Evolutionary conservation across 495 filamentous ascomycete species (phyloP).

Genomic region (Apodospora peruviana): DNA sequence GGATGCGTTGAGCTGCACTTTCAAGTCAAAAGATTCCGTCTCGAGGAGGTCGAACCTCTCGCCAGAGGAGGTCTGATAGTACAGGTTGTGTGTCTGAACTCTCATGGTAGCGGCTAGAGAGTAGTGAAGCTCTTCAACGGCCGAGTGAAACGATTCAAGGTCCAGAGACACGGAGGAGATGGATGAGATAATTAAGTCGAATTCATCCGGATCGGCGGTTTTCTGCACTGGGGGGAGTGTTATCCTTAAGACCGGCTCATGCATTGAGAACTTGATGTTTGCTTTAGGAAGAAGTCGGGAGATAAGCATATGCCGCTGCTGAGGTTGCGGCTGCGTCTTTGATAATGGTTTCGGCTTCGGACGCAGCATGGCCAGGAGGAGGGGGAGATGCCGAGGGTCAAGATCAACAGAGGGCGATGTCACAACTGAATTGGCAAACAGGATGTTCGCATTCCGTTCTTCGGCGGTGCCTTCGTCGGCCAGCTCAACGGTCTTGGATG

Average conservation of each 20-base stretch:
- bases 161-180: slow-evolving; percentile 90
- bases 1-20: slow-evolving; percentile 74
- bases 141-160: slow-evolving; percentile 88
- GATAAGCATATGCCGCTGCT: slow-evolving; percentile 60
- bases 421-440: slow-evolving; percentile 92
- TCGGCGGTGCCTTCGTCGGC: slow-evolving; percentile 67
- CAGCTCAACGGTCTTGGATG: slow-evolving; percentile 86
- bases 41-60: slow-evolving; percentile 78
- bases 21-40: slow-evolving; percentile 81
- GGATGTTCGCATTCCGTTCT: slow-evolving; percentile 90
- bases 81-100: slow-evolving; percentile 81
- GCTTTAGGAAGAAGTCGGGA: slow-evolving; percentile 93
- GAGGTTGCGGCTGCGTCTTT: slow-evolving; percentile 35
- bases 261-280: slow-evolving; percentile 88
- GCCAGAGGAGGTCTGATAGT: slow-evolving; percentile 84
- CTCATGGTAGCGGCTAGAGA: slow-evolving; percentile 75
- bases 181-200: slow-evolving; percentile 89
- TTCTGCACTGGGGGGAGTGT: slow-evolving; percentile 63
- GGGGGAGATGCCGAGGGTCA: slow-evolving; percentile 87
- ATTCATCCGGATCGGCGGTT: slow-evolving; percentile 68
- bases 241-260: slow-evolving; percentile 90
- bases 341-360: slow-evolving; percentile 48
- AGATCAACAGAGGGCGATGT: slow-evolving; percentile 94
- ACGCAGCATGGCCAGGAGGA: slow-evolving; percentile 70
- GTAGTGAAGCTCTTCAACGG: slow-evolving; percentile 80